Evolutionary conservation across 108 stramenopile genomes (phyloP), one percentile per base, ranked within the genome.

Genomic region (Pinguiococcus pyrenoidosus): DNA sequence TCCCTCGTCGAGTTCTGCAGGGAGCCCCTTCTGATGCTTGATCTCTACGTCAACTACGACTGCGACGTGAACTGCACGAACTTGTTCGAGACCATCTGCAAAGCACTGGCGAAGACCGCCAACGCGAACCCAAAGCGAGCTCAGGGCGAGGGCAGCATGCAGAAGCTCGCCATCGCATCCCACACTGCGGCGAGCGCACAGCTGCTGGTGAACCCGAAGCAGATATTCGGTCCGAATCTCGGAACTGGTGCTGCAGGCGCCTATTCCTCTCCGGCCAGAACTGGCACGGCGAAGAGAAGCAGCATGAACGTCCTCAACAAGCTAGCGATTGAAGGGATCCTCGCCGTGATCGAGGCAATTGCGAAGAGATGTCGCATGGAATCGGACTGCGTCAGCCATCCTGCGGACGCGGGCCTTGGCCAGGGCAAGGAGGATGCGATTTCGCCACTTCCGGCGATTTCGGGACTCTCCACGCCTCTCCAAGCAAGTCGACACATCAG

Each of bases 41-140:
- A 93, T 59, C 47, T 96, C 3, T 96, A 93, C 67, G 55, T 83
- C 49, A 93, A 93, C 65, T 96, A 93, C 70, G 95, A 96, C 70
- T 93, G 91, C 51, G 91, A 91, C 55, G 81, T 93, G 26, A 66
- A 80, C 16, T 90, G 91, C 64, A 84, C 88, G 36, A 96, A 96
- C 56, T 59, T 96, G 17, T 96, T 87, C 50, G 89, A 89, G 58
- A 61, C 59, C 1, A 73, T 93, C 28, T 74, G 73, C 29, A 58
- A 56, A 3, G 68, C 77, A 6, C 68, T 92, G 28, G 29, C 29
- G 53, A 32, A 13, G 53, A 40, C 4, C 14, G 7, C 16, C 43
- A 29, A 0, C 20, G 10, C n/a, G 38, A 27, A 12, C 7, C 10
- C 62, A 45, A 22, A 45, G 45, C 16, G 25, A 6, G 34, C 8